A percentile compares a stretch with the other conserved stretches of the same genome.
These are phyloP conservation scores for Pulchroboletus neoregius DNA, from an alignment of 1,284 basidiomycete species.

Conservation along the genomic window DNA sequence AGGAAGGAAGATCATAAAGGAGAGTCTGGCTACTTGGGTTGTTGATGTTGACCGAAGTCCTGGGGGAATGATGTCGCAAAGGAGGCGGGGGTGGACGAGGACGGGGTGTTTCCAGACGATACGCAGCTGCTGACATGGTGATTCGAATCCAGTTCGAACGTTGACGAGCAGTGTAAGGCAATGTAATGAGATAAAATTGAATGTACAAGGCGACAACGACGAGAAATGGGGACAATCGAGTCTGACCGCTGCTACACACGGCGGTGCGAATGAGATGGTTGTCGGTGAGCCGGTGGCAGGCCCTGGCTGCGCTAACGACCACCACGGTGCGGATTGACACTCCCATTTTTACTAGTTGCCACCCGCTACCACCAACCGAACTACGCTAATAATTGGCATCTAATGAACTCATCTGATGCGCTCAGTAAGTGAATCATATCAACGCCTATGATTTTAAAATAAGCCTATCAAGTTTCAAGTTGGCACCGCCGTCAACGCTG, in stretches of 20 bases:
- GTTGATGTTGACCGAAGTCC: conserved; percentile 41
- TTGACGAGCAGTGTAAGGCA: conserved; percentile 15
- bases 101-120: conserved; percentile 61
- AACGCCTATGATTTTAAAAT: neutral
- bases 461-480: neutral
- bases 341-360: conserved; percentile 21
- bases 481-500: neutral
- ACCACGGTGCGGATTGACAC: conserved; percentile 20
- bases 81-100: conserved; percentile 62
- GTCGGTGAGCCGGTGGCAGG: conserved; percentile 28
- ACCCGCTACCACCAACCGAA: too few relatives aligned
- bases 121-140: conserved; percentile 55
- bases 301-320: conserved; percentile 32
- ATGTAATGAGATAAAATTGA: conserved; percentile 5
- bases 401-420: too few relatives aligned
- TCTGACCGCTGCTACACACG: conserved; percentile 8
- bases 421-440: too few relatives aligned
- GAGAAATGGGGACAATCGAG: conserved; percentile 9
- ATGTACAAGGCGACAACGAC: conserved; percentile 18
- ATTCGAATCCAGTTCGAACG: conserved; percentile 35
- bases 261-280: too few relatives aligned
- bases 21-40: conserved; percentile 44
- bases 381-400: too few relatives aligned
- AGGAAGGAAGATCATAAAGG: conserved; percentile 72
- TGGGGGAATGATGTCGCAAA: conserved; percentile 49